Evolutionary conservation across 352 stramenopile genomes (phyloP), one percentile per base, ranked within the genome.

Genomic region (Phytopythium montanum): DNA sequence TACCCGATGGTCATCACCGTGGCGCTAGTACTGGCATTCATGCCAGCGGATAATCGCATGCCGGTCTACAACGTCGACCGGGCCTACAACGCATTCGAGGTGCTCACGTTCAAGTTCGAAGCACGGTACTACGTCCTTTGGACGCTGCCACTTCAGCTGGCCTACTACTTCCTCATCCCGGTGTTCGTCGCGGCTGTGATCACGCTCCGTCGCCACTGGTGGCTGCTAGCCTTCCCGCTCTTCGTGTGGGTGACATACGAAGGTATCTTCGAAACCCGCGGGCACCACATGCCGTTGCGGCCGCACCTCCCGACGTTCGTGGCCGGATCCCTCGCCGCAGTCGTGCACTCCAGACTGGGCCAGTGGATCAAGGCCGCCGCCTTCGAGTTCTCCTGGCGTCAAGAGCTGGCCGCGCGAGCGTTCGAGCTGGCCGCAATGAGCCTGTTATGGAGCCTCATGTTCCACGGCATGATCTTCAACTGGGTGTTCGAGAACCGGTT

Each of bases 1-100:
- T 86, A 86, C 49, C 76, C 76, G 54, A 58, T 86, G 13, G 83
- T 86, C n/a, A n/a, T n/a, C n/a, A n/a, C n/a, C n/a, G n/a, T n/a
- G n/a, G n/a, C n/a, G n/a, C n/a, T n/a, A n/a, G n/a, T n/a, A n/a
- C n/a, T n/a, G n/a, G n/a, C n/a, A n/a, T n/a, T n/a, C n/a, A n/a
- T n/a, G n/a, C n/a, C n/a, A n/a, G n/a, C n/a, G n/a, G n/a, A n/a
- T n/a, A n/a, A n/a, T n/a, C n/a, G n/a, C n/a, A n/a, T n/a, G n/a
- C n/a, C n/a, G n/a, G n/a, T n/a, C n/a, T n/a, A n/a, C n/a, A n/a
- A n/a, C n/a, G n/a, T n/a, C n/a, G n/a, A n/a, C n/a, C n/a, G 67
- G 50, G 61, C 56, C 21, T 81, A 60, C 54, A 64, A 72, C 33
- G 38, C 81, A 3, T 63, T 64, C 59, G 70, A 69, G 48, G 74